phyloP scores from a whole-genome alignment of 2,329 filamentous ascomycete species.

The Cladosporium austrohemisphaericum region DNA sequence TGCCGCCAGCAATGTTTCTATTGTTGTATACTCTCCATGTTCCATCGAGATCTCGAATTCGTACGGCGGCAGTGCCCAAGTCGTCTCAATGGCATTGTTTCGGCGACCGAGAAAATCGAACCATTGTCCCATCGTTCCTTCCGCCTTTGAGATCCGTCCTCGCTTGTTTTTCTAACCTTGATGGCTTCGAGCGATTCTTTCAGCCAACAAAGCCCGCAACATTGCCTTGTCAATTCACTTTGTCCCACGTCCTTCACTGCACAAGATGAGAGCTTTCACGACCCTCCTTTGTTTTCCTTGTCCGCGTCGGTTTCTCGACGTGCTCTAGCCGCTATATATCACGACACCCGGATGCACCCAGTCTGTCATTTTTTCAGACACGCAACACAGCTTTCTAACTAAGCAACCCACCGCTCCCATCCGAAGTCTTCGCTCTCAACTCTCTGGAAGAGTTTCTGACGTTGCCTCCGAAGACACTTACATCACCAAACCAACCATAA shows the following conservation, averaged over 20 bases:
- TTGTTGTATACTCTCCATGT: too few relatives aligned
- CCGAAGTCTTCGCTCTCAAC: neutral
- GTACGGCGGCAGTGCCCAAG: too few relatives aligned
- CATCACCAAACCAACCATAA: neutral
- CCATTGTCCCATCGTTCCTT: slow-evolving; percentile 4
- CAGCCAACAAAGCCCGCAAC: slow-evolving; percentile 1
- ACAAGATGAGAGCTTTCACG: neutral
- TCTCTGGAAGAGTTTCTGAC: slow-evolving; percentile 1
- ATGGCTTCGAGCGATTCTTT: neutral
- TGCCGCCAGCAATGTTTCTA: too few relatives aligned
- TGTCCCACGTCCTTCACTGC: neutral
- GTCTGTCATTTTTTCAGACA: neutral
- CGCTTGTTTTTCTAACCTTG: neutral
- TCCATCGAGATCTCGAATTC: too few relatives aligned
- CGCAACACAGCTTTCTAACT: neutral
- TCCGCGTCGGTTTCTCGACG: neutral
- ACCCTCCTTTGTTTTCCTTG: neutral
- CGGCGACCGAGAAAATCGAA: neutral
- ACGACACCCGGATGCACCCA: neutral
- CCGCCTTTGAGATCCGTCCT: neutral
- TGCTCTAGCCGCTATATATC: neutral
- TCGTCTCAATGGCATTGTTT: slow-evolving; percentile 3
- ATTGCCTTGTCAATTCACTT: neutral
- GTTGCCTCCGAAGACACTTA: neutral
- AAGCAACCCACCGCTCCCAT: neutral